Evolutionary conservation across 2,329 filamentous ascomycete species (phyloP), one percentile per base, ranked within the genome.

Genomic region (Davidsoniella neocaledoniae): DNA sequence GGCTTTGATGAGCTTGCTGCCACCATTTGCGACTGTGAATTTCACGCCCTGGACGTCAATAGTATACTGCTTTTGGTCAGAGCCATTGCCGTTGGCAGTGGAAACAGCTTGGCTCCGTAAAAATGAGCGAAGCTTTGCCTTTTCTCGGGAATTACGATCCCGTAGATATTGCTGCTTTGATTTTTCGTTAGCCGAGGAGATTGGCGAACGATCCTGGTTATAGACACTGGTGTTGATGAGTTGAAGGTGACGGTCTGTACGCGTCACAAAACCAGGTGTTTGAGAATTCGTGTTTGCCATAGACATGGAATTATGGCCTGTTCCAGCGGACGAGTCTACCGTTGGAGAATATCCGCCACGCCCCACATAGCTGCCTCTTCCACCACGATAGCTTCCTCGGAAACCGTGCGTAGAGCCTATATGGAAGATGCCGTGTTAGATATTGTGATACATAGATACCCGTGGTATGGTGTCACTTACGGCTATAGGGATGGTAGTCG

Each of bases 1-100:
- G 54, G 81, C 65, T 60, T 82, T 82, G 54, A 84, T 70, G 39
- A 94, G 74, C 66, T 93, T 94, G 70, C 84, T 88, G 56, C 87
- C 86, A 56, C 83, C 80, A 55, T 82, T 77, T 16, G 76, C 70
- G 37, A 94, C 77, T 51, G 72, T 70, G 61, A 91, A 94, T 25
- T 74, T 74, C 48, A 90, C 77, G 57, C 81, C 83, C 49, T 85
- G 73, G 47, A 93, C 71, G 17, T 52, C 45, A 36, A 55, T 29
- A 10, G 44, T 40, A 46, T 49, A 53, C 37, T 53, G 51, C 38
- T 47, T 53, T 37, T 49, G 47, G 21, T 49, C 39, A 43, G 48
- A 43, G 36, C 39, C 46, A 9, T 46, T 12, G 9, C 49, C 43
- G 12, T 23, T 38, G n/a, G 29, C 19, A 12, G 47, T 38, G 23